Evolutionary conservation across 257 asterid genomes (phyloP).

Genomic region (Linaria vulgaris): DNA sequence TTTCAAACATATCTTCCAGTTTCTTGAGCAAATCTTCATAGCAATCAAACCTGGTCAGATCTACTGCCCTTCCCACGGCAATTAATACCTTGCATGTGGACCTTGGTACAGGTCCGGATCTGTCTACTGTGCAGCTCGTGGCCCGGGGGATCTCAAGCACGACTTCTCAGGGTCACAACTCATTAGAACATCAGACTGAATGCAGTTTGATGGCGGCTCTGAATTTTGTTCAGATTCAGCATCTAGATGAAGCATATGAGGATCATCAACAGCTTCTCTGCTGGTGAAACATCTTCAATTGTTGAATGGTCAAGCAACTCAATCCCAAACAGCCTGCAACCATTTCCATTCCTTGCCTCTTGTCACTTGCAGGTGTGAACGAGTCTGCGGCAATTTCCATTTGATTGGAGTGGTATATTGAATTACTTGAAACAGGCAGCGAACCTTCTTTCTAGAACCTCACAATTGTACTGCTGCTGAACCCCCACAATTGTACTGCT

Average conservation of each 20-base stretch:
- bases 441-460: slow-evolving; percentile 56
- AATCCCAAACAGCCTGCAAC: slow-evolving; percentile 79
- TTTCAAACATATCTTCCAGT: slow-evolving; percentile 90
- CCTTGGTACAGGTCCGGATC: slow-evolving; percentile 88
- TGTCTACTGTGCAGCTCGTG: slow-evolving; percentile 65
- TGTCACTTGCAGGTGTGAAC: slow-evolving; percentile 56
- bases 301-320: slow-evolving; percentile 65
- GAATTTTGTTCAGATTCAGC: slow-evolving; percentile 63
- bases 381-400: slow-evolving; percentile 48
- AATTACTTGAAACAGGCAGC: slow-evolving; percentile 38
- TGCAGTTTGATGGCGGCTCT: slow-evolving; percentile 65
- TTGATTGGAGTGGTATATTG: slow-evolving; percentile 42
- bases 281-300: slow-evolving; percentile 46
- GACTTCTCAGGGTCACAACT: slow-evolving; percentile 78
- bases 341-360: slow-evolving; percentile 63
- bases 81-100: slow-evolving; percentile 95
- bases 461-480: slow-evolving; percentile 87
- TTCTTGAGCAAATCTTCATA: slow-evolving; percentile 81
- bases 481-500: slow-evolving; percentile 96
- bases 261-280: slow-evolving; percentile 48
- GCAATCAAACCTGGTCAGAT: slow-evolving; percentile 69
- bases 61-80: slow-evolving; percentile 97
- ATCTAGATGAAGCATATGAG: slow-evolving; percentile 43
- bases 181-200: slow-evolving; percentile 56
- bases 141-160: slow-evolving; percentile 65